Evolutionary conservation across 176 grass and related monocot genomes (phyloP).

Genomic region (Raddia distichophylla): DNA sequence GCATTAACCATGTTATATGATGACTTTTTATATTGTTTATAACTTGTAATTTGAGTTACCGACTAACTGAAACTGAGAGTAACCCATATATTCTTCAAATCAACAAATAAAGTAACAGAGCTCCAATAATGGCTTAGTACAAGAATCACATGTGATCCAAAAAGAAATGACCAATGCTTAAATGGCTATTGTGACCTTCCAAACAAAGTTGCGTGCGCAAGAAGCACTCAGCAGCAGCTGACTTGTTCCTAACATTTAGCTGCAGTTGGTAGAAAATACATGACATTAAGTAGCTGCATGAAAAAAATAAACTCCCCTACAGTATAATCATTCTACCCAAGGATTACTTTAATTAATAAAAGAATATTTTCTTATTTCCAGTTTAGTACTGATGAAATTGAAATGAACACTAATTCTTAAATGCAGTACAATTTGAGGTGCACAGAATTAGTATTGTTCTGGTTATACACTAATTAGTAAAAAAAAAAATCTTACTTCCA

Average conservation of each 20-base stretch:
- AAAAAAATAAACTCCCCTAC: neutral
- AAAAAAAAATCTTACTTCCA: slow-evolving; percentile 16
- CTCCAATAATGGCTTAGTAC: neutral
- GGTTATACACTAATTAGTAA: slow-evolving; percentile 17
- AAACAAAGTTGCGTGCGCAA: slow-evolving; percentile 83
- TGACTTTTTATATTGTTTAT: neutral
- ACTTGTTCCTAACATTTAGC: slow-evolving; percentile 97
- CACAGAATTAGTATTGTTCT: too few relatives aligned
- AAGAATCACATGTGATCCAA: slow-evolving; percentile 7
- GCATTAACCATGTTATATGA: neutral
- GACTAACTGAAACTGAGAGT: neutral
- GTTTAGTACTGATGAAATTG: neutral
- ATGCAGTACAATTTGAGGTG: neutral
- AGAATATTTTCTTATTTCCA: slow-evolving; percentile 12
- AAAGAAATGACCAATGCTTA: slow-evolving; percentile 22
- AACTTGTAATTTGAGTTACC: slow-evolving; percentile 23
- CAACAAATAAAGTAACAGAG: slow-evolving; percentile 29
- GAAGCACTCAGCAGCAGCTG: slow-evolving; percentile 94
- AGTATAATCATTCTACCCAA: neutral
- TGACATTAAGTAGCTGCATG: neutral
- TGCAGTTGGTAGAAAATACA: slow-evolving; percentile 53
- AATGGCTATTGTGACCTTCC: slow-evolving; percentile 65
- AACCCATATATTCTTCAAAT: slow-evolving; percentile 19
- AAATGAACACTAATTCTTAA: neutral
- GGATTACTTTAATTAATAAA: slow-evolving; percentile 20